These are phyloP conservation scores for Thraustochytrium sp. DNA, from an alignment of 352 stramenopile species.

Conservation along the genomic window DNA sequence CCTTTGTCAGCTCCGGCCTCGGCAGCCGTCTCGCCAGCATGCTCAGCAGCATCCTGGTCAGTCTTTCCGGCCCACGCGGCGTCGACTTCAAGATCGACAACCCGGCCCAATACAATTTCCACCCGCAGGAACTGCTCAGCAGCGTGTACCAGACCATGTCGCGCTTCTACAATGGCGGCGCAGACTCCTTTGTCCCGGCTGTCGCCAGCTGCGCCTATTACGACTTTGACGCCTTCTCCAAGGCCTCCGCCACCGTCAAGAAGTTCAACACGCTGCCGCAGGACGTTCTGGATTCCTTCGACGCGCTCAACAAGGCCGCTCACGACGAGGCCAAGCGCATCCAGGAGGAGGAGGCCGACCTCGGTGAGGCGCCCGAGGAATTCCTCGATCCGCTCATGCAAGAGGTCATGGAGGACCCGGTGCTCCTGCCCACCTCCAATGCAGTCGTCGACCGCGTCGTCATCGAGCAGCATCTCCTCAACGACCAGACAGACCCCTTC, in stretches of 20 bases:
- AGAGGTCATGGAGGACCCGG: conserved; percentile 72
- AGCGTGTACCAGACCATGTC: conserved; percentile 90
- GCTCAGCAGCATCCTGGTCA: conserved; percentile 90
- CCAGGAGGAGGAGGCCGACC: not conserved
- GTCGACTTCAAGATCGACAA: conserved; percentile 91
- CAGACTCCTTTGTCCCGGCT: not conserved
- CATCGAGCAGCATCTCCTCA: conserved; percentile 68
- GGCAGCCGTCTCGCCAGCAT: conserved; percentile 88
- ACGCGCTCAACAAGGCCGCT: conserved; percentile 22
- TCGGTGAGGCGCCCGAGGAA: conserved; percentile 67
- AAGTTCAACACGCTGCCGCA: not conserved
- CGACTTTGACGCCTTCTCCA: conserved; percentile 64
- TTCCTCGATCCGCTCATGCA: conserved; percentile 75
- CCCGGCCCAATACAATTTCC: conserved; percentile 95
- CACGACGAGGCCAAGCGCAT: not conserved
- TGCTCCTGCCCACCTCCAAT: conserved; percentile 65
- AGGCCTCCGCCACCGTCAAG: conserved; percentile 44
- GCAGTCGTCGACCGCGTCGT: conserved; percentile 69
- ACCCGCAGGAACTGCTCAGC: conserved; percentile 91
- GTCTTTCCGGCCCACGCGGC: conserved; percentile 82
- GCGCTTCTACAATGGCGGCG: conserved; percentile 70
- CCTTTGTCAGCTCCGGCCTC: conserved; percentile 89
- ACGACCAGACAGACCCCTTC: conserved; percentile 68
- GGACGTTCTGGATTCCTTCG: conserved; percentile 19
- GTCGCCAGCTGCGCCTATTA: conserved; percentile 56